Conservation (phyloP, 2,329 filamentous ascomycete species). For the Fusarium sambucinum region DNA sequence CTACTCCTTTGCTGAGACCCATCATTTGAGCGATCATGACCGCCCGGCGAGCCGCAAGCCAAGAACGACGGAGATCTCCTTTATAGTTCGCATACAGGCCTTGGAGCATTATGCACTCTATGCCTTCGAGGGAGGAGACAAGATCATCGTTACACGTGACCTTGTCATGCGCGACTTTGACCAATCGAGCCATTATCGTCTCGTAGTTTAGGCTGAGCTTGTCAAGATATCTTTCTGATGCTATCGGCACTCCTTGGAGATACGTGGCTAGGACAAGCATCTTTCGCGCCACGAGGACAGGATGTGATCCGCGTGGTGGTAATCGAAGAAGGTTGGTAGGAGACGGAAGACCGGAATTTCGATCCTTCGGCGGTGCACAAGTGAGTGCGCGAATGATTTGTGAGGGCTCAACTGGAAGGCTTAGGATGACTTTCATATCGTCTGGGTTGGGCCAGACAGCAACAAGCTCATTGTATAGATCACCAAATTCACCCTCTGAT, state of each 20-base stretch:
- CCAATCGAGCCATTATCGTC: constrained; percentile 43
- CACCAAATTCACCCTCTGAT: constrained; percentile 20
- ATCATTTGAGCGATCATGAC: constrained; percentile 60
- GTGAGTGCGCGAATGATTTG: constrained; percentile 54
- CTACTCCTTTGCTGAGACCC: constrained; percentile 49
- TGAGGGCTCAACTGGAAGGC: constrained; percentile 48
- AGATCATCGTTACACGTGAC: constrained; percentile 63
- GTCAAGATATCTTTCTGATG: constrained; percentile 3
- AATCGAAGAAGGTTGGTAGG: constrained; percentile 49
- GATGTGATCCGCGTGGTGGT: constrained; percentile 49
- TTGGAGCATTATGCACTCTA: constrained; percentile 65
- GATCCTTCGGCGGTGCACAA: constrained; percentile 44
- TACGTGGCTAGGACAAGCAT: constrained; percentile 55
- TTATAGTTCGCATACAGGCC: constrained; percentile 60
- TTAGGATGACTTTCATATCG: constrained; percentile 55
- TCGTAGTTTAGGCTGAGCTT: constrained; percentile 30
- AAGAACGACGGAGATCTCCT: constrained; percentile 61
- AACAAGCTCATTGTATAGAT: constrained; percentile 51
- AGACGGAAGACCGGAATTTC: constrained; percentile 27
- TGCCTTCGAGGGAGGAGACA: constrained; percentile 58
- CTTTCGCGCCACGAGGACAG: constrained; percentile 57
- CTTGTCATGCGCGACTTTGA: constrained; percentile 49
- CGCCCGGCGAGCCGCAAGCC: constrained; percentile 59
- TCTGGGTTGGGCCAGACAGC: constrained; percentile 55
- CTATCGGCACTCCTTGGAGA: constrained; percentile 50